phyloP scores from a whole-genome alignment of 139 green algal genomes.

The Spirogloea muscicola region DNA sequence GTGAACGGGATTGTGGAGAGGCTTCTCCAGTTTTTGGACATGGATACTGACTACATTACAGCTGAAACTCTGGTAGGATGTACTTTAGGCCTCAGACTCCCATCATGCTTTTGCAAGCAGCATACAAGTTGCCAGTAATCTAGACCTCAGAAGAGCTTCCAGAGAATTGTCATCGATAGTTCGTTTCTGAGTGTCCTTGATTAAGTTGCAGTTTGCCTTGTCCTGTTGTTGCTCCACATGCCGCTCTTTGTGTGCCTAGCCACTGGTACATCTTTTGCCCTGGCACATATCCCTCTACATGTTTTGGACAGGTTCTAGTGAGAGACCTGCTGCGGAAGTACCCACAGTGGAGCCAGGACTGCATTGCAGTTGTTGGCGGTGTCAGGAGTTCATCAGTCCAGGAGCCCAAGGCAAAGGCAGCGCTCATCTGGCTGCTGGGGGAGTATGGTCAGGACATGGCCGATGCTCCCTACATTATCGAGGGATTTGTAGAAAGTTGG shows the following conservation, averaged over 20 bases:
- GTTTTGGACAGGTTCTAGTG: conserved; percentile 41
- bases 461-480: conserved; percentile 85
- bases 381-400: conserved; percentile 51
- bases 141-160: too few species aligned
- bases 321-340: conserved; percentile 49
- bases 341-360: conserved; percentile 30
- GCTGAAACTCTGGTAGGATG: conserved; percentile 61
- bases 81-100: background rate
- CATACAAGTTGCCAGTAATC: too few species aligned
- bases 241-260: too few species aligned
- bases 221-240: too few species aligned
- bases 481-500: conserved; percentile 66
- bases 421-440: conserved; percentile 87
- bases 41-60: conserved; percentile 57
- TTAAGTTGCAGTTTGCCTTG: too few species aligned
- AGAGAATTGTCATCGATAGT: too few species aligned
- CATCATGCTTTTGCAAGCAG: too few species aligned
- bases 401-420: conserved; percentile 69
- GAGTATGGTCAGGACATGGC: conserved; percentile 72
- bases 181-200: too few species aligned
- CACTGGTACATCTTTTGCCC: too few species aligned
- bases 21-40: conserved; percentile 85
- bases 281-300: too few species aligned
- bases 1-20: conserved; percentile 83
- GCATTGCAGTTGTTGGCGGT: conserved; percentile 19